Evolutionary conservation across 495 filamentous ascomycete species (phyloP).

Genomic region (Margaritispora aquatica): DNA sequence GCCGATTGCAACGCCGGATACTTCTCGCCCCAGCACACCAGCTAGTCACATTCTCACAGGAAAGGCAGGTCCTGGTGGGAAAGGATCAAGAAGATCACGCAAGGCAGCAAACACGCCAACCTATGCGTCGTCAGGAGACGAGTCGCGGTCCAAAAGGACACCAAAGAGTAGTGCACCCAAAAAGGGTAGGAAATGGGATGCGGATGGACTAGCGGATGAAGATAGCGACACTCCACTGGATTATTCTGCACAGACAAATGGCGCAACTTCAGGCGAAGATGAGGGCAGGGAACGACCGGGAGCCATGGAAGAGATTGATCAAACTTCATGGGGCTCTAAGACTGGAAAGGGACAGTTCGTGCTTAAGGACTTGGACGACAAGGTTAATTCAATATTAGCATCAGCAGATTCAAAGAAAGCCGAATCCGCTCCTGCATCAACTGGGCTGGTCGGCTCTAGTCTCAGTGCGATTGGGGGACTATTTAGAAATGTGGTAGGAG

Average conservation of each 20-base stretch:
- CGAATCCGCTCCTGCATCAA: constrained; percentile 28
- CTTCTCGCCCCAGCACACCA: constrained; percentile 75
- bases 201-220: constrained; percentile 81
- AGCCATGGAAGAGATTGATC: constrained; percentile 64
- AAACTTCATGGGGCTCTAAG: constrained; percentile 73
- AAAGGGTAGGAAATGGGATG: constrained; percentile 86
- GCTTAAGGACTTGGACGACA: constrained; percentile 84
- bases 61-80: constrained; percentile 63
- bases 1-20: constrained; percentile 64
- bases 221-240: constrained; percentile 76
- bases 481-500: constrained; percentile 90
- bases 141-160: constrained; percentile 50
- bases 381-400: constrained; percentile 82
- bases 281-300: constrained; percentile 38
- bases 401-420: constrained; percentile 33
- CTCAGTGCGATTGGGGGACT: constrained; percentile 76
- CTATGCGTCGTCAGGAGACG: constrained; percentile 78
- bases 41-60: constrained; percentile 59
- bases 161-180: constrained; percentile 55
- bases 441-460: constrained; percentile 68
- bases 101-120: constrained; percentile 61
- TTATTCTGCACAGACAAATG: constrained; percentile 66
- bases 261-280: constrained; percentile 40
- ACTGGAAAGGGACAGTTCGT: constrained; percentile 90
- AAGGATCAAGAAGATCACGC: constrained; percentile 73